A percentile compares a stretch with the other conserved stretches of the same genome.
phyloP scores from a whole-genome alignment of 805 yeast species.

The Pichia rugopelliculosa region DNA sequence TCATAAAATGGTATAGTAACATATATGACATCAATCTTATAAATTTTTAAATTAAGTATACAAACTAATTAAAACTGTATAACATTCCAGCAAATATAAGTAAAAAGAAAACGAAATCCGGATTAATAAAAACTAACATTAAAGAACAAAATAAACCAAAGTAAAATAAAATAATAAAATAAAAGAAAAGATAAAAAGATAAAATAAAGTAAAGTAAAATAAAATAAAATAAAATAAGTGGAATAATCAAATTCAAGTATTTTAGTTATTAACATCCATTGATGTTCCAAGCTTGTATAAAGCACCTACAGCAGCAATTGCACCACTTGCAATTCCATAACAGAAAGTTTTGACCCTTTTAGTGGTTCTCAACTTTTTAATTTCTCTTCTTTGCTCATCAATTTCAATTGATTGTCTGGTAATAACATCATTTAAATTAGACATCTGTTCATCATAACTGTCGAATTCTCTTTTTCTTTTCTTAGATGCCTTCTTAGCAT shows the following conservation, averaged over 20 bases:
- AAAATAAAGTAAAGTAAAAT: not conserved
- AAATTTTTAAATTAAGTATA: too few species aligned
- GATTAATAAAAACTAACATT: too few species aligned
- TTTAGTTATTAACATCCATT: not conserved
- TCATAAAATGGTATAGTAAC: conserved; percentile 12
- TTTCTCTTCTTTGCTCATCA: not conserved
- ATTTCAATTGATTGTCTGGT: not conserved
- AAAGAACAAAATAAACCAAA: not conserved
- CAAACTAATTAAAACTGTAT: not conserved
- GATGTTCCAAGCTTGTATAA: conserved; percentile 19
- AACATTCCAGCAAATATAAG: not conserved
- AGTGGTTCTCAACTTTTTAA: not conserved
- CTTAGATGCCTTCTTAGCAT: not conserved
- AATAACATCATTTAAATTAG: not conserved
- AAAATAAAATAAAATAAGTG: not conserved
- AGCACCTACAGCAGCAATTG: conserved; percentile 18
- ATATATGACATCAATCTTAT: too few species aligned
- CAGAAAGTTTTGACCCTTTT: not conserved
- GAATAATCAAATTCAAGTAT: not conserved
- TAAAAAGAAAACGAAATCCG: too few species aligned
- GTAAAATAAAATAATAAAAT: not conserved
- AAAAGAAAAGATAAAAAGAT: too few species aligned
- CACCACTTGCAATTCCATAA: conserved; percentile 17
- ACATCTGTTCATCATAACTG: not conserved
- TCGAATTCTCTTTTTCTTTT: not conserved